phyloP scores from a whole-genome alignment of 2,329 filamentous ascomycete species.

The Alternaria sp. region DNA sequence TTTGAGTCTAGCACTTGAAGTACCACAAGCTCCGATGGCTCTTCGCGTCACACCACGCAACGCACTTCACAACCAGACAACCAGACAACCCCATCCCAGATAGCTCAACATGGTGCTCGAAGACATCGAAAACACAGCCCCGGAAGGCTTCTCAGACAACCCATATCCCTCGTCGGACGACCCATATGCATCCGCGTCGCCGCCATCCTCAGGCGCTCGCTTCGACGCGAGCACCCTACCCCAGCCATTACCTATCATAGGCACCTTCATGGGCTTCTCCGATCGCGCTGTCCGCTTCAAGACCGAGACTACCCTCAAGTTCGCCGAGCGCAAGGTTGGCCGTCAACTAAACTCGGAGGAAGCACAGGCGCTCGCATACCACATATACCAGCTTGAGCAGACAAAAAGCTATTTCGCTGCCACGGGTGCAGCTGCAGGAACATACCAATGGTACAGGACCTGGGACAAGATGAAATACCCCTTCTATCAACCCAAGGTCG shows the following conservation, averaged over 20 bases:
- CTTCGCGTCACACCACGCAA: constrained; percentile 7
- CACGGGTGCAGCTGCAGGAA: constrained; percentile 42
- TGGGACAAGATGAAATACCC: constrained; percentile 52
- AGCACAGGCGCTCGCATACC: constrained; percentile 53
- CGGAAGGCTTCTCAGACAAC: constrained; percentile 43
- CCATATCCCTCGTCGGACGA: constrained; percentile 49
- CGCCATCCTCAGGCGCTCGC: constrained; percentile 23
- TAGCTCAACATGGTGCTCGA: constrained; percentile 52
- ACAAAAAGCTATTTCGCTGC: constrained; percentile 52
- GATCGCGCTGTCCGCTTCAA: constrained; percentile 35
- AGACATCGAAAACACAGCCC: constrained; percentile 42
- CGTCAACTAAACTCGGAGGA: constrained; percentile 53
- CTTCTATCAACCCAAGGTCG: constrained; percentile 51
- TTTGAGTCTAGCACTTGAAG: constrained; percentile 17
- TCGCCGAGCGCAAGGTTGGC: constrained; percentile 45
- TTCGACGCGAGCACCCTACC: constrained; percentile 52
- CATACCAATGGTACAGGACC: constrained; percentile 47
- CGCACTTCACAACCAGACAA: constrained; percentile 43
- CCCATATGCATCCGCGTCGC: constrained; percentile 40
- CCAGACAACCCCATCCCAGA: constrained; percentile 34
- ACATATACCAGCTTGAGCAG: constrained; percentile 50
- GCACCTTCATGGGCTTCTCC: constrained; percentile 41
- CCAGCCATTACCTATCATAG: constrained; percentile 47
- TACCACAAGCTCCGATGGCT: constrained; percentile 21
- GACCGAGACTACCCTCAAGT: constrained; percentile 43